A percentile compares a stretch with the other conserved stretches of the same genome.
Conservation (phyloP, 208 protist genomes). For the Trypanosomatidae sp. region DNA sequence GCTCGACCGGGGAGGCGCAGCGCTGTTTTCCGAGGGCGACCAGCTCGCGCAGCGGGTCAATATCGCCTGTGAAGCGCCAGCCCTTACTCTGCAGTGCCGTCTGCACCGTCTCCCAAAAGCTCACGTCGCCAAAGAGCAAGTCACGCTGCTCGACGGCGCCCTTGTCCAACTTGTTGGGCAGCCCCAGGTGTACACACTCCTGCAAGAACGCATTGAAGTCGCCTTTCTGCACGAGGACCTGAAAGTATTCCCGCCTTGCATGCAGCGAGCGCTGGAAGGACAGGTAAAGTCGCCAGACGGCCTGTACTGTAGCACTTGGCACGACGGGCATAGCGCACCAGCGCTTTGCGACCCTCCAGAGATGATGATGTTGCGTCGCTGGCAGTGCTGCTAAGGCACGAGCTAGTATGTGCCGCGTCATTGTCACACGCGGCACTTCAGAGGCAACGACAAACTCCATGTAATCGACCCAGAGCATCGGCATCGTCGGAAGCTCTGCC, state of each 20-base stretch:
- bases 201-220: constrained; percentile 48
- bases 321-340: constrained; percentile 49
- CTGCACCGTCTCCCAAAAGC: constrained; percentile 69
- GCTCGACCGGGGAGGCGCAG: constrained; percentile 52
- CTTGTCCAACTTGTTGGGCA: constrained; percentile 7
- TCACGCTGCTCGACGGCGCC: constrained; percentile 13
- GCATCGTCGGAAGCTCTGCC: constrained; percentile 72
- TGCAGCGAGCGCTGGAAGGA: constrained; percentile 50
- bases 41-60: constrained; percentile 41
- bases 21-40: constrained; percentile 38
- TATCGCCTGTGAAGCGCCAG: constrained; percentile 46
- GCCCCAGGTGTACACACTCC: constrained; percentile 49
- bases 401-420: constrained; percentile 57
- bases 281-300: constrained; percentile 62
- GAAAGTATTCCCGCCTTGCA: constrained; percentile 62
- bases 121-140: constrained; percentile 38
- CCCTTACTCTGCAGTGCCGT: constrained; percentile 47
- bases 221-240: constrained; percentile 49
- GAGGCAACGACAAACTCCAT: constrained; percentile 63
- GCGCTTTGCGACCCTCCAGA: constrained; percentile 61
- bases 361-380: constrained; percentile 70
- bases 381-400: constrained; percentile 57
- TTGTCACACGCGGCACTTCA: constrained; percentile 53
- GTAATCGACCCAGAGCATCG: constrained; percentile 70
- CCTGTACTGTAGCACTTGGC: constrained; percentile 46